These are phyloP conservation scores for Colletotrichum zoysiae DNA, from an alignment of 2,329 filamentous ascomycete genomes.

Conservation along the genomic window DNA sequence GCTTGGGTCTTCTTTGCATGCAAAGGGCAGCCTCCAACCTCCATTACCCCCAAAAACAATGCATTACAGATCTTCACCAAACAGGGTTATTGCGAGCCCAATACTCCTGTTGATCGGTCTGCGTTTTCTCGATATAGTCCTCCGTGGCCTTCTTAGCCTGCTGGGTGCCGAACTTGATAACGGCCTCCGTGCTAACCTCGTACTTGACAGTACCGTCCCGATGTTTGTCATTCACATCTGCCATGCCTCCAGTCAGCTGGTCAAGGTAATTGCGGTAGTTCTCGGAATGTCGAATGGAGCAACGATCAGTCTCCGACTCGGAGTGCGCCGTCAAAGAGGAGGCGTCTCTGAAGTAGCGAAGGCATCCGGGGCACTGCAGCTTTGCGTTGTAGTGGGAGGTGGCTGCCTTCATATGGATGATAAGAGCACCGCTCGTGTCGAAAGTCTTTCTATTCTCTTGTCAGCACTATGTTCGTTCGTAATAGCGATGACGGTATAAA, in stretches of 20 bases:
- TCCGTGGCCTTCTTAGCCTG: conserved; percentile 18
- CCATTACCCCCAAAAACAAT: neutral
- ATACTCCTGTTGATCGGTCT: conserved; percentile 22
- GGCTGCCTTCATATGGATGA: conserved; percentile 59
- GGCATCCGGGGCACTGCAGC: conserved; percentile 61
- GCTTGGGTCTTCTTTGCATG: neutral
- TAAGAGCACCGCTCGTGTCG: conserved; percentile 49
- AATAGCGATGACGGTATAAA: no score
- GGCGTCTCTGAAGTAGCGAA: conserved; percentile 55
- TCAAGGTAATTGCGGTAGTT: conserved; percentile 54
- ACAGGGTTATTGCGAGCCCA: conserved; percentile 21
- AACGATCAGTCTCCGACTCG: conserved; percentile 58
- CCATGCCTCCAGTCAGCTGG: conserved; percentile 55
- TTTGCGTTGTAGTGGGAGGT: conserved; percentile 52
- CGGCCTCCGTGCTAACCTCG: conserved; percentile 43
- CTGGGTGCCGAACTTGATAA: conserved; percentile 30
- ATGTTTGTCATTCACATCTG: conserved; percentile 51
- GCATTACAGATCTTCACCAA: conserved; percentile 12
- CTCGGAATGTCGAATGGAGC: conserved; percentile 57
- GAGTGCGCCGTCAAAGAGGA: conserved; percentile 62
- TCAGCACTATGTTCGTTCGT: conserved; percentile 30
- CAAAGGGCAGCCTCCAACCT: neutral
- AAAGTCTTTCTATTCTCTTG: conserved; percentile 55
- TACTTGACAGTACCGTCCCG: conserved; percentile 53
- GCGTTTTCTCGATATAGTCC: conserved; percentile 20